Evolutionary conservation across 2,329 filamentous ascomycete species (phyloP), one percentile per base, ranked within the genome.

Genomic region (Alternaria alternata): DNA sequence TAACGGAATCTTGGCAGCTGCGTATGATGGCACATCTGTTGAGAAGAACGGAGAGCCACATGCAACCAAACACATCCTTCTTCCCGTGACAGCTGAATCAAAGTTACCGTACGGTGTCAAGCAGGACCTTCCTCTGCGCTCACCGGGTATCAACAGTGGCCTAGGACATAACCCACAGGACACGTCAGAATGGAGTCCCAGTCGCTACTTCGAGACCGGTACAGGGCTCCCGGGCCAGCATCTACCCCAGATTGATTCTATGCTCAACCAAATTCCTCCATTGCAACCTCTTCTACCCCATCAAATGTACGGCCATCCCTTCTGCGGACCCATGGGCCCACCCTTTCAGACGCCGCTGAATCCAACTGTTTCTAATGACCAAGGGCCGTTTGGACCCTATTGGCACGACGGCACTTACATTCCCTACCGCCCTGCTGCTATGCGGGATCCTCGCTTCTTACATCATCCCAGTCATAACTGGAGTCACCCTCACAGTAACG

Each of bases 1-100:
- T 5, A 94, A 90, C 73, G 95, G 94, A n/a, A 97, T 93, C 38
- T 86, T 98, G 62, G 90, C 94, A 66, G 93, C 92, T 54, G 93
- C 93, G 11, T 97, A 97, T 73, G 94, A 98, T 83, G 93, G 91
- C 32, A 92, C 91, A 5, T 88, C 89, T 1, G 85, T 89, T 22
- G 90, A 93, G 72, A 87, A 90, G 69, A 88, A 86, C 9, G 87
- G 89, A 36, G 91, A 91, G 38, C 90, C 90, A 6, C 92, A 91
- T 38, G 89, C 92, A 1, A 83, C 88, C 47, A 97, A 97, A 79
- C 93, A 97, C 75, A 88, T 97, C 75, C 84, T 95, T 20, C 82
- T 96, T 28, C 89, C 92, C 3, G 84, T 86, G 34, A 80, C 85
- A 28, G 80, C 82, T 20, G 80, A 82, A 57, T 77, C 78, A 11